These are phyloP conservation scores for Vitis riparia DNA, from an alignment of 164 flowering plant species.

Conservation along the genomic window DNA sequence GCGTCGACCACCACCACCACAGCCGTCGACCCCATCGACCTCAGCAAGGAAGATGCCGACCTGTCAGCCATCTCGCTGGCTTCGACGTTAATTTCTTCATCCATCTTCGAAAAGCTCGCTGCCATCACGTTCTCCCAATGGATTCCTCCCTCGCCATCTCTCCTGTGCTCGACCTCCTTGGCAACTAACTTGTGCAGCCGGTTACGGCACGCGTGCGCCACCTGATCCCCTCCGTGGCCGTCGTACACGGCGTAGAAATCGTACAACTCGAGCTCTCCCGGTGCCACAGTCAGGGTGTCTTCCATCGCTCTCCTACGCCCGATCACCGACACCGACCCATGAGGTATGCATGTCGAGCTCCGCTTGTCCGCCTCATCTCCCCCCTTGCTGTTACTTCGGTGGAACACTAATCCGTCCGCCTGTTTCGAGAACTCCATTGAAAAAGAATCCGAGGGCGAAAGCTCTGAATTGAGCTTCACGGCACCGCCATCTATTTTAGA, in stretches of 20 bases:
- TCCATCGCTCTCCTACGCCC: conserved; percentile 43
- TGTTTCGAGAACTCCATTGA: too few species aligned
- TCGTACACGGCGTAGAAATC: conserved; percentile 35
- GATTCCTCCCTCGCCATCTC: neutral
- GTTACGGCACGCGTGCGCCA: conserved; percentile 23
- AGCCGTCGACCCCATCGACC: conserved; percentile 28
- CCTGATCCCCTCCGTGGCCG: conserved; percentile 31
- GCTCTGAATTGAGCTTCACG: too few species aligned
- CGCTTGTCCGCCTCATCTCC: too few species aligned
- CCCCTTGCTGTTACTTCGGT: too few species aligned
- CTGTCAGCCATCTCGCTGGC: too few species aligned
- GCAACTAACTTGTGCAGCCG: conserved; percentile 24
- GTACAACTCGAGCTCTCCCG: conserved; percentile 6
- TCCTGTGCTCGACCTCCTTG: conserved; percentile 11
- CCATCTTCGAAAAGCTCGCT: conserved; percentile 28
- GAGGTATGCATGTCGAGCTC: too few species aligned
- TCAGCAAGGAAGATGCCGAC: neutral
- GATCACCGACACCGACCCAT: conserved; percentile 25
- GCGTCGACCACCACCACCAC: conserved; percentile 29
- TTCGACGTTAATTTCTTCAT: conserved; percentile 21
- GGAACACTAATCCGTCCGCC: too few species aligned
- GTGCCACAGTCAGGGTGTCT: conserved; percentile 28
- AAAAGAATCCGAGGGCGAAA: too few species aligned
- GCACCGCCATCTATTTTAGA: too few species aligned
- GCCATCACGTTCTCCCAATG: conserved; percentile 35